Percentiles rank a stretch among this genome's conserved stretches.
phyloP scores from a whole-genome alignment of 169 alveolate species.

The Plasmodium reichenowi region DNA sequence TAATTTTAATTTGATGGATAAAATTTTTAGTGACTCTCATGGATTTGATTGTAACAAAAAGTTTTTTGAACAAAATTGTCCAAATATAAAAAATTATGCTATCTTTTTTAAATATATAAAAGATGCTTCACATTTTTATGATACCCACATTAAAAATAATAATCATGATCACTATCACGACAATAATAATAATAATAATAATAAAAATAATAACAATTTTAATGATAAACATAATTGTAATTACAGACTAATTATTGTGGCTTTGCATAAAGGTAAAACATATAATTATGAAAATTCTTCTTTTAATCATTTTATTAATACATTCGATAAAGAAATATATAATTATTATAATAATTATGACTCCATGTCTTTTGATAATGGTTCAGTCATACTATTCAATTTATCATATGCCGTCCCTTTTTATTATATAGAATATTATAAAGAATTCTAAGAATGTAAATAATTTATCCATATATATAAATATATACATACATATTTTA shows the following conservation, averaged over 20 bases:
- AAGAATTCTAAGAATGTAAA: not conserved
- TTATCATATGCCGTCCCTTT: conserved; percentile 71
- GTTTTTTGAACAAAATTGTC: conserved; percentile 11
- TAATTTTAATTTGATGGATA: conserved; percentile 45
- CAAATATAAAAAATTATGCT: conserved; percentile 52
- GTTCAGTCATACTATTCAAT: conserved; percentile 41
- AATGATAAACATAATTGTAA: not conserved
- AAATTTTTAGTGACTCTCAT: conserved; percentile 66
- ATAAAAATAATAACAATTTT: not conserved
- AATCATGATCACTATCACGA: no score
- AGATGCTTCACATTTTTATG: conserved; percentile 62
- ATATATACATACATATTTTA: not conserved
- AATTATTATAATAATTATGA: conserved; percentile 52
- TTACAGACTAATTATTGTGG: conserved; percentile 62
- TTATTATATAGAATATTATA: conserved; percentile 57
- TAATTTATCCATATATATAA: not conserved
- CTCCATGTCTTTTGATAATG: conserved; percentile 43
- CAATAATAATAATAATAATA: not conserved
- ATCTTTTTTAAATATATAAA: conserved; percentile 45
- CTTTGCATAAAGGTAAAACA: conserved; percentile 66
- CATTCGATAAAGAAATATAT: conserved; percentile 19
- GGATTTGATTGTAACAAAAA: conserved; percentile 63
- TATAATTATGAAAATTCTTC: conserved; percentile 34
- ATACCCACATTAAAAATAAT: conserved; percentile 14
- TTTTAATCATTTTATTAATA: conserved; percentile 23